Base-by-base conservation (phyloP, 495 filamentous ascomycete species). In the Cetradonia linearis region DNA sequence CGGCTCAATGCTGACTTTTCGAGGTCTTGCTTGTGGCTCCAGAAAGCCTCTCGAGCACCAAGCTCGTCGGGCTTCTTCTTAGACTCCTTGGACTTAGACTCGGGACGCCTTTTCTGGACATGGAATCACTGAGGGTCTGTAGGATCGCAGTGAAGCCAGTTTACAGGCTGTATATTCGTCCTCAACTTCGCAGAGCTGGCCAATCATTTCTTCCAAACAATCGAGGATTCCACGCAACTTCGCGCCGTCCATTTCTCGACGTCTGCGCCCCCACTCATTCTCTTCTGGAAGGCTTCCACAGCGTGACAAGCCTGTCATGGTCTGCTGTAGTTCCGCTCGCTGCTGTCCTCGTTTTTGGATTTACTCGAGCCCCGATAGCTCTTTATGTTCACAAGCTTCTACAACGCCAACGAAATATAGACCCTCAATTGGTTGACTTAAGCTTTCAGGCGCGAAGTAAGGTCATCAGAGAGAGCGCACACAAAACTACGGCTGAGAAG, bases 271-370 rank as follows among this genome's bases (percentile, higher is more conserved):
- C 71, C 61, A 78, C 86, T 20, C 76, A 84, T 36, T 66, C 71
- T 55, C 66, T 84, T 47, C 73, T 93, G 54, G 72, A 83, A n/a
- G 65, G 71, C 47, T 65, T 91, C 3, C 89, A 93, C 69, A 65
- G 67, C 34, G 16, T 73, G 64, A 81, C 79, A 30, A 73, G 76
- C 49, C 77, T 86, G 3, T 81, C 89, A 62, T 95, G 89, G 89
- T 82, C 70, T 52, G 65, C 80, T 10, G 78, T 82, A 30, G 80
- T 95, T 56, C 89, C 90, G 0, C 74, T 87, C 57, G 76, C 86
- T 1, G 86, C 88, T 2, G 56, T 89, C 3, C 40, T 80, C 50
- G 72, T 92, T 53, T 83, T 84, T 58, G 73, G 77, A 34, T 55
- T 74, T 36, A 67, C 86, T 64, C 81, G 83, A 46, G 66, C 85